Conservation (phyloP, 306 rosid genomes). For the Castanea crenata region DNA sequence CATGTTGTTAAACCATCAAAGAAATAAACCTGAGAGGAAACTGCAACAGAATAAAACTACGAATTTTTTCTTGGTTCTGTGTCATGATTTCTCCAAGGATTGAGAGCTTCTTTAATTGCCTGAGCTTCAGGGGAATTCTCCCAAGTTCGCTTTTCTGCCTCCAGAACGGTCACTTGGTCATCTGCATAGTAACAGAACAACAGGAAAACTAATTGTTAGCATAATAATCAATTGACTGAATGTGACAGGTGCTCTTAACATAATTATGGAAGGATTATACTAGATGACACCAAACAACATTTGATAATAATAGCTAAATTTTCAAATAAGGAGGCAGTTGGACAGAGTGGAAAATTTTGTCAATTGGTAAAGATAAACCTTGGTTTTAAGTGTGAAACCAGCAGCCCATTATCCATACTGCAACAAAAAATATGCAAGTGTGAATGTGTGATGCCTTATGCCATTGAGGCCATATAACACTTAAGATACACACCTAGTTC, state of each 20-base stretch:
- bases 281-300: background rate
- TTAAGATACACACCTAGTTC: background rate
- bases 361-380: background rate
- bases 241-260: background rate
- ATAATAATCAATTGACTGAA: background rate
- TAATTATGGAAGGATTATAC: background rate
- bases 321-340: background rate
- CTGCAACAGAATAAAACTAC: background rate
- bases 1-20: background rate
- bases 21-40: background rate
- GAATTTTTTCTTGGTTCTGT: conserved; percentile 28
- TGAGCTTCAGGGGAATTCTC: conserved; percentile 82
- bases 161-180: conserved; percentile 86
- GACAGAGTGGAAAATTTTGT: background rate
- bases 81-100: conserved; percentile 51
- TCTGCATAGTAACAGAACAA: conserved; percentile 40
- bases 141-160: conserved; percentile 77
- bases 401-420: background rate
- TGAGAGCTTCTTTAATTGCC: conserved; percentile 59
- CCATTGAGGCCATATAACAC: background rate
- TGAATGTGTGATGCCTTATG: background rate
- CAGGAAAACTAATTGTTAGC: conserved; percentile 3
- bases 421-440: background rate
- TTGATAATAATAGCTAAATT: background rate
- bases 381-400: background rate